Base-by-base conservation (phyloP, 2,329 filamentous ascomycete species). In the Cercospora sesami region DNA sequence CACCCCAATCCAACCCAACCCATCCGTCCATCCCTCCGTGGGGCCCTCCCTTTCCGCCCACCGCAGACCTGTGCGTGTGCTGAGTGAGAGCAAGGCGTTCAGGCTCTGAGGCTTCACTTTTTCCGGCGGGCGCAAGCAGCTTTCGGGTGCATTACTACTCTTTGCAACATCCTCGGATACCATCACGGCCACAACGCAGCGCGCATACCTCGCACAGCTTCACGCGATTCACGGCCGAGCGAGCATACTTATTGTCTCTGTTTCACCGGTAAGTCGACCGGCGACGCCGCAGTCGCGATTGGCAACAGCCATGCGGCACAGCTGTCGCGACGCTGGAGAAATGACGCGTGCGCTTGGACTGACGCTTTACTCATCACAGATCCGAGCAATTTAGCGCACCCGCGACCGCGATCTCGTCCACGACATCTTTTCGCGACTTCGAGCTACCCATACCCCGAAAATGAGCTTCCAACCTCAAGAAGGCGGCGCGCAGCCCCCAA, bases 401-500 rank as follows among this genome's bases (percentile, higher is more conserved):
- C 69, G 66, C 69, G 68, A 72, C 71, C 69, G 66, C 69, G 68
- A 72, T 69, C 65, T 64, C 64, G 64, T 26, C 66, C 62, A 57
- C 64, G 64, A 48, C 66, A 68, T 64, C 70, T 64, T 66, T 65
- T 63, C 31, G 65, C 68, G 55, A 65, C 58, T 60, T 30, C 53
- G 57, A 60, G 45, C 63, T 42, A 39, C 65, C 42, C 63, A 53
- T 59, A 60, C 67, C 69, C 78, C 53, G 53, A 85, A 73, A 67
- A 90, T 90, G 89, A 89, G 87, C 78, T 90, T 89, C 82, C 85
- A 86, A 71, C 87, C 87, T 79, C 89, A 87, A 80, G 87, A 90
- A 75, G 83, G 85, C 72, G 89, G 87, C 79, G 75, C 73, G 60
- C 86, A 86, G 76, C 85, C 86, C 78, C 87, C 88, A 79, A 85